Evolutionary conservation across 2,329 filamentous ascomycete species (phyloP).

Genomic region (Dothidotthia symphoricarpi): DNA sequence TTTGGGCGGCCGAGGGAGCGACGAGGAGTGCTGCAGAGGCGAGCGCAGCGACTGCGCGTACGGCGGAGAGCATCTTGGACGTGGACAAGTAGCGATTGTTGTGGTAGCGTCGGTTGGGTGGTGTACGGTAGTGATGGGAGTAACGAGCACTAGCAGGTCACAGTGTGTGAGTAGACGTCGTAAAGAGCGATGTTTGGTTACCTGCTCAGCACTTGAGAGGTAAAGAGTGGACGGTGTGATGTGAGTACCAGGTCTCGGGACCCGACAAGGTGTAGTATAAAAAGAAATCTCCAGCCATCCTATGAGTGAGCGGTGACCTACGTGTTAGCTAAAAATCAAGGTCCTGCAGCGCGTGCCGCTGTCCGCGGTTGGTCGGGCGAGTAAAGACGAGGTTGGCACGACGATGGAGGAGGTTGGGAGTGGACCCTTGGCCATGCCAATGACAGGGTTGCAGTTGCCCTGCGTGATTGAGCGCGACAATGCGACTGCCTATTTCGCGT

Average conservation of each 20-base stretch:
- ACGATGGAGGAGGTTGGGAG: constrained; percentile 26
- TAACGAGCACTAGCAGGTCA: constrained; percentile 8
- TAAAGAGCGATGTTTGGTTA: constrained; percentile 8
- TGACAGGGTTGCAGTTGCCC: constrained; percentile 3
- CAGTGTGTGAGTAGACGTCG: constrained; percentile 9
- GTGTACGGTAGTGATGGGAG: constrained; percentile 2
- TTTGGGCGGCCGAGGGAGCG: constrained; percentile 49
- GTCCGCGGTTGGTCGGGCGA: no score
- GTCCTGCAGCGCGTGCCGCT: no score
- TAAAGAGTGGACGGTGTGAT: constrained; percentile 23
- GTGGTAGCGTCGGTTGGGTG: constrained; percentile 6
- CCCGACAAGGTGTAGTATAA: constrained; percentile 23
- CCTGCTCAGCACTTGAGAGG: constrained; percentile 24
- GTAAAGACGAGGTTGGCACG: constrained; percentile 37
- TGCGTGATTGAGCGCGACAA: constrained; percentile 5
- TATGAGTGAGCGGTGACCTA: constrained; percentile 26
- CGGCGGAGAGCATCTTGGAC: constrained; percentile 35
- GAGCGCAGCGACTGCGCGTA: constrained; percentile 39
- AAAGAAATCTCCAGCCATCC: constrained; percentile 38
- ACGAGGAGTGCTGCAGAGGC: constrained; percentile 43
- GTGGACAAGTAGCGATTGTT: constrained; percentile 6
- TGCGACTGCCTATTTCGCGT: constrained; percentile 8
- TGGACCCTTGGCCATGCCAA: constrained; percentile 27
- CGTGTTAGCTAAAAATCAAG: constrained; percentile 23
- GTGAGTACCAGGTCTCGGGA: constrained; percentile 14